These are phyloP conservation scores for Pestalotiopsis sp. DNA, from an alignment of 2,329 filamentous ascomycete genomes.

Conservation along the genomic window DNA sequence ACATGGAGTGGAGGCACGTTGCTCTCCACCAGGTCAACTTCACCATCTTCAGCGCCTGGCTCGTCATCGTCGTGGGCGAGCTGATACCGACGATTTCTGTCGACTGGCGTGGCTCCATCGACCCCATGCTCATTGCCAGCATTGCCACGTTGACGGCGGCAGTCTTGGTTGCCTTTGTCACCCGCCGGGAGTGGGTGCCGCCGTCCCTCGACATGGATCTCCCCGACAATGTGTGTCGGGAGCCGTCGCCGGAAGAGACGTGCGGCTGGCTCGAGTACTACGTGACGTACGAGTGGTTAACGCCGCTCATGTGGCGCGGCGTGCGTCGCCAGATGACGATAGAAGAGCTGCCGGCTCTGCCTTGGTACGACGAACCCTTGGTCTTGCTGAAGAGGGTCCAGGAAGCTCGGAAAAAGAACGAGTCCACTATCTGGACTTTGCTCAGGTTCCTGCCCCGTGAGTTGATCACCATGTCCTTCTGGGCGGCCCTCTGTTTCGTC, in stretches of 20 bases:
- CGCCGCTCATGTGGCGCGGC: slow-evolving; percentile 50
- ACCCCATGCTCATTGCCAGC: slow-evolving; percentile 34
- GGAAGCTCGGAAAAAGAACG: slow-evolving; percentile 43
- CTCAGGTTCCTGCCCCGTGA: slow-evolving; percentile 45
- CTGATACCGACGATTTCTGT: slow-evolving; percentile 47
- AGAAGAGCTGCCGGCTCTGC: slow-evolving; percentile 49
- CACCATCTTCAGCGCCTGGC: slow-evolving; percentile 38
- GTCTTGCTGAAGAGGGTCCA: slow-evolving; percentile 47
- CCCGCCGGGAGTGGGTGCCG: slow-evolving; percentile 54
- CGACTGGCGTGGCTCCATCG: slow-evolving; percentile 31
- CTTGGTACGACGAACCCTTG: slow-evolving; percentile 59
- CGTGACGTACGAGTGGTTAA: slow-evolving; percentile 54
- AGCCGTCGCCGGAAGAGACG: slow-evolving; percentile 53
- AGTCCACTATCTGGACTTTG: slow-evolving; percentile 48
- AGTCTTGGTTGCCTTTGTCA: slow-evolving; percentile 42
- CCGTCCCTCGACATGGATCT: slow-evolving; percentile 41
- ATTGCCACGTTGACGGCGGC: slow-evolving; percentile 39
- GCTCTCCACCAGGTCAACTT: slow-evolving; percentile 53
- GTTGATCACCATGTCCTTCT: slow-evolving; percentile 47
- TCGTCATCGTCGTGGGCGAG: slow-evolving; percentile 38
- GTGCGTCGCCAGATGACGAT: slow-evolving; percentile 45
- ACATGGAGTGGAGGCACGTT: slow-evolving; percentile 47
- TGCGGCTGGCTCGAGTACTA: slow-evolving; percentile 57
- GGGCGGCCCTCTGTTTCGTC: slow-evolving; percentile 37
- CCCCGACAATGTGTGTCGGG: slow-evolving; percentile 36